A percentile compares a stretch with the other conserved stretches of the same genome.
Conservation (phyloP, 495 filamentous ascomycete species). For the Neurospora pannonica region DNA sequence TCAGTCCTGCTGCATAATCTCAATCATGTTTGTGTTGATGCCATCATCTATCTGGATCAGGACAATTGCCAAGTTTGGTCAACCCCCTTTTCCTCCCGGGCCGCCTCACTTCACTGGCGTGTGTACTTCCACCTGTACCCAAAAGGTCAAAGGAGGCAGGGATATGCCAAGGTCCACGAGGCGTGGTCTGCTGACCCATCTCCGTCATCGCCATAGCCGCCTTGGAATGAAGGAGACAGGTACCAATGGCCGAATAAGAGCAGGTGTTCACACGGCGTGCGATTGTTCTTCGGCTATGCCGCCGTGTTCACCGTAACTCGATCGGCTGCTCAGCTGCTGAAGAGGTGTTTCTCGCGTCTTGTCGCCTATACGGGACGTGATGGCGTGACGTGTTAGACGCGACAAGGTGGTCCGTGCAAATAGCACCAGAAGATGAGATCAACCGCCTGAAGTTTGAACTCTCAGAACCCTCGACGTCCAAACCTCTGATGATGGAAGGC, state of each 20-base stretch:
- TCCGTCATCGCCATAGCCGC: neutral
- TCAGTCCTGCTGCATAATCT: neutral
- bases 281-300: neutral
- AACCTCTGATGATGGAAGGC: neutral
- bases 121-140: neutral
- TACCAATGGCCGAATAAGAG: neutral
- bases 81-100: neutral
- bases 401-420: neutral
- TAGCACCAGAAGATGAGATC: neutral
- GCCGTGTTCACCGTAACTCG: neutral
- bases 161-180: neutral
- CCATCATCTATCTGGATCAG: neutral
- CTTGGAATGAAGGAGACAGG: neutral
- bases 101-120: neutral
- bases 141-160: neutral
- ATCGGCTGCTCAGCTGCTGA: neutral
- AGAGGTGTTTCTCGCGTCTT: neutral
- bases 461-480: fast-evolving
- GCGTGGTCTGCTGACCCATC: neutral
- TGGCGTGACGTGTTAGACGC: neutral
- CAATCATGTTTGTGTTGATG: neutral
- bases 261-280: neutral
- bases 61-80: neutral
- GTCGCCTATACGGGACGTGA: neutral
- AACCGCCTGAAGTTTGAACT: neutral